phyloP scores from a whole-genome alignment of 2,329 filamentous ascomycete species.

The Talaromyces atroroseus region DNA sequence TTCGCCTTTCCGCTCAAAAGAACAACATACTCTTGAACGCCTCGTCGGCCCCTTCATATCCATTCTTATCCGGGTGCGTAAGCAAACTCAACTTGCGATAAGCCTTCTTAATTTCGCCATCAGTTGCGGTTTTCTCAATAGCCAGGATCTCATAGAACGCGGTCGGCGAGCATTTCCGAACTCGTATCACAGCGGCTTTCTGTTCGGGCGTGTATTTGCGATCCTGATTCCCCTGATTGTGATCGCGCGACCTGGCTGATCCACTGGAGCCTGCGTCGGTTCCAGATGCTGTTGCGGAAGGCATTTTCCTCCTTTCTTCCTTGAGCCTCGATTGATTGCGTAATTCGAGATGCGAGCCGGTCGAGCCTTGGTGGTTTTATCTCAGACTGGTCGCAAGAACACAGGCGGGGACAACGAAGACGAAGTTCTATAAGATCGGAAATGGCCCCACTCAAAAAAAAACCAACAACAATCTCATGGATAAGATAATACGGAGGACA shows the following conservation, averaged over 20 bases:
- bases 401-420: not conserved
- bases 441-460: not conserved
- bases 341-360: not conserved
- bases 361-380: not conserved
- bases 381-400: not conserved
- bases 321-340: not conserved
- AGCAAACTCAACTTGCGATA: constrained; percentile 91
- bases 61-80: constrained; percentile 98
- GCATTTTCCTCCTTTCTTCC: constrained; percentile 22
- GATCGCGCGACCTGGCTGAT: constrained; percentile 40
- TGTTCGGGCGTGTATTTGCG: constrained; percentile 78
- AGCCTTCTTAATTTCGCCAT: constrained; percentile 92
- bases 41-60: constrained; percentile 89
- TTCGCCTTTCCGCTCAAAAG: not conserved
- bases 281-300: constrained; percentile 43
- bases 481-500: not conserved
- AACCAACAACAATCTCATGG: not conserved
- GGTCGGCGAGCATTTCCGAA: constrained; percentile 75
- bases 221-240: constrained; percentile 48
- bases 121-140: constrained; percentile 62
- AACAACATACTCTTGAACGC: constrained; percentile 75
- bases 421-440: not conserved
- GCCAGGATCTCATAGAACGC: constrained; percentile 95
- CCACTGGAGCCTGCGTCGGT: constrained; percentile 36
- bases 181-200: constrained; percentile 82